Conservation (phyloP, 352 stramenopile genomes). For the Phytophthora pistaciae region DNA sequence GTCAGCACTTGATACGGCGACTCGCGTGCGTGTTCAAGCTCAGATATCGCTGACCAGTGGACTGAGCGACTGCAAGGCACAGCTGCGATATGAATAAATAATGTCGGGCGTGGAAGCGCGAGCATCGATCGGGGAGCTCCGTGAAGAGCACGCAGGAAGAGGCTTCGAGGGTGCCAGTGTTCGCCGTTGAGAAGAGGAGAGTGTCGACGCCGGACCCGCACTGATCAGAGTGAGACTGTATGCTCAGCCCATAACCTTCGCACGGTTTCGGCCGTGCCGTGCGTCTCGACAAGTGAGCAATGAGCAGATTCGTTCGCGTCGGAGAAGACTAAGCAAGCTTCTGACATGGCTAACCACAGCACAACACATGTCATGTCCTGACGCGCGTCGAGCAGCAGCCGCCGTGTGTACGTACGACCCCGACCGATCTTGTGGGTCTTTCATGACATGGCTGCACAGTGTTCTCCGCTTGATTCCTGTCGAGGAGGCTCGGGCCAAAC, state of each 20-base stretch:
- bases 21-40: slow-evolving; percentile 23
- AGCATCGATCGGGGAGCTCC: not conserved
- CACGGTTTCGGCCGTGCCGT: slow-evolving; percentile 6
- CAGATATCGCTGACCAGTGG: slow-evolving; percentile 27
- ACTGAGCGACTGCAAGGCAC: slow-evolving; percentile 9
- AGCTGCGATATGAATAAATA: slow-evolving; percentile 27
- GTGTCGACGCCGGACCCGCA: not conserved
- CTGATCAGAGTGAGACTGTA: not conserved
- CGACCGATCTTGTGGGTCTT: slow-evolving; percentile 12
- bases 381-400: not conserved
- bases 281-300: slow-evolving; percentile 14
- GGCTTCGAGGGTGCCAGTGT: slow-evolving; percentile 16
- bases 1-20: slow-evolving; percentile 6
- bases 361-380: not conserved
- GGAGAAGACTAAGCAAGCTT: slow-evolving; percentile 6
- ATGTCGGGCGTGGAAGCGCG: slow-evolving; percentile 6
- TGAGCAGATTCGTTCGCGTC: slow-evolving; percentile 24
- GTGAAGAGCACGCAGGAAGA: not conserved
- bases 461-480: slow-evolving; percentile 24
- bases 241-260: not conserved
- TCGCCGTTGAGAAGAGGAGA: slow-evolving; percentile 7
- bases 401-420: not conserved
- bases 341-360: slow-evolving; percentile 23
- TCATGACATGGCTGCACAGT: slow-evolving; percentile 19
- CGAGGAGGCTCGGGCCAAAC: slow-evolving; percentile 11